Conservation (phyloP, 805 yeast species). For the Candida patagonica region DNA sequence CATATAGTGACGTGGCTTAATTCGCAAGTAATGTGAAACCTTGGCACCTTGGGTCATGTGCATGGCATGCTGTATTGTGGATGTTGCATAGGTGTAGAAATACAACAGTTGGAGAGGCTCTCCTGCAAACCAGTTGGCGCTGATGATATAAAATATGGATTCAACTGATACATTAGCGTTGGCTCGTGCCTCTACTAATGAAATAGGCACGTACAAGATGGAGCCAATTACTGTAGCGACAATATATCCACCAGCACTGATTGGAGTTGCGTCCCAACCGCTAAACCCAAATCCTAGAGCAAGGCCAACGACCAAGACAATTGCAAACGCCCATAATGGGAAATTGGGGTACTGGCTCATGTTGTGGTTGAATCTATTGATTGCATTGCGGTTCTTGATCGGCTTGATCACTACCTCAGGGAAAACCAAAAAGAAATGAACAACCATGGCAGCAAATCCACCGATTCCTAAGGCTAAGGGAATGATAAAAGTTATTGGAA, state of each 20-base stretch:
- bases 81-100: slow-evolving; percentile 50
- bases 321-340: slow-evolving; percentile 42
- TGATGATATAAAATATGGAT: slow-evolving; percentile 53
- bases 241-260: slow-evolving; percentile 48
- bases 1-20: slow-evolving; percentile 51
- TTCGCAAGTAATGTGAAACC: slow-evolving; percentile 47
- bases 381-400: too few species aligned
- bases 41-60: slow-evolving; percentile 49
- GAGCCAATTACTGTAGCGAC: slow-evolving; percentile 46
- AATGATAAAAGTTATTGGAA: slow-evolving; percentile 11
- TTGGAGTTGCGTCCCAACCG: slow-evolving; percentile 36
- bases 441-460: slow-evolving; percentile 45
- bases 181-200: slow-evolving; percentile 51
- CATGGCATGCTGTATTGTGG: slow-evolving; percentile 53
- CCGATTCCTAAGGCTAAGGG: slow-evolving; percentile 49
- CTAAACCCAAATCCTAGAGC: slow-evolving; percentile 34
- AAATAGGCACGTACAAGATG: slow-evolving; percentile 53
- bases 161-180: slow-evolving; percentile 50
- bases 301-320: slow-evolving; percentile 35
- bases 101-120: slow-evolving; percentile 52
- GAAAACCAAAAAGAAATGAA: too few species aligned
- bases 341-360: slow-evolving; percentile 41
- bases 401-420: too few species aligned
- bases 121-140: slow-evolving; percentile 58
- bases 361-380: too few species aligned